Conservation (phyloP, 495 filamentous ascomycete species). For the Neurospora pannonica region DNA sequence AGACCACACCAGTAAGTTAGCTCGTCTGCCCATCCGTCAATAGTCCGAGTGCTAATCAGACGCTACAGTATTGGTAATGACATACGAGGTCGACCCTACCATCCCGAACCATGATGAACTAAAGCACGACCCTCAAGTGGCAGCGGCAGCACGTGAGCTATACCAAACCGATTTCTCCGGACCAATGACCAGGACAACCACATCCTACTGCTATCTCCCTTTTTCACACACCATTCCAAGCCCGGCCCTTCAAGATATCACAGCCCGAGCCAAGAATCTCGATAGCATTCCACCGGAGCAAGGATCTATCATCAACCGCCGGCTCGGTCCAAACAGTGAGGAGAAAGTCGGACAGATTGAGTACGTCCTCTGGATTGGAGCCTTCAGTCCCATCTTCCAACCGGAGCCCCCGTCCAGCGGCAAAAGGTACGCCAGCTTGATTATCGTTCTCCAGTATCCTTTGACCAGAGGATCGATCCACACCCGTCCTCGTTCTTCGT, state of each 20-base stretch:
- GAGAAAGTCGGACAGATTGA: conserved; percentile 39
- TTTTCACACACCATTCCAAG: conserved; percentile 26
- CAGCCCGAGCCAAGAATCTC: background rate
- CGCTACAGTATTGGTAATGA: conserved; percentile 29
- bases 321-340: conserved; percentile 18
- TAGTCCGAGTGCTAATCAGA: background rate
- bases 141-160: conserved; percentile 10
- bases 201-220: conserved; percentile 35
- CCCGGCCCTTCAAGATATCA: conserved; percentile 5
- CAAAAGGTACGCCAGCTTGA: conserved; percentile 43
- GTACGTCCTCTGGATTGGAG: conserved; percentile 40
- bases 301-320: conserved; percentile 16
- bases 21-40: background rate
- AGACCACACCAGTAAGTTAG: conserved; percentile 39
- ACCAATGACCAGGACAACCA: conserved; percentile 5
- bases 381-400: conserved; percentile 36
- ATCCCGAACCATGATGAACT: conserved; percentile 34
- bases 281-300: conserved; percentile 4
- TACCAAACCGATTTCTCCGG: conserved; percentile 10
- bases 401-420: conserved; percentile 15
- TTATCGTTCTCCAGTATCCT: conserved; percentile 46
- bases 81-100: conserved; percentile 39
- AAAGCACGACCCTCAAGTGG: conserved; percentile 3
- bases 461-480: conserved; percentile 42
- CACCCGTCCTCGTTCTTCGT: conserved; percentile 16